These are phyloP conservation scores for Ogataea minuta DNA, from an alignment of 805 yeast genomes.

Conservation along the genomic window DNA sequence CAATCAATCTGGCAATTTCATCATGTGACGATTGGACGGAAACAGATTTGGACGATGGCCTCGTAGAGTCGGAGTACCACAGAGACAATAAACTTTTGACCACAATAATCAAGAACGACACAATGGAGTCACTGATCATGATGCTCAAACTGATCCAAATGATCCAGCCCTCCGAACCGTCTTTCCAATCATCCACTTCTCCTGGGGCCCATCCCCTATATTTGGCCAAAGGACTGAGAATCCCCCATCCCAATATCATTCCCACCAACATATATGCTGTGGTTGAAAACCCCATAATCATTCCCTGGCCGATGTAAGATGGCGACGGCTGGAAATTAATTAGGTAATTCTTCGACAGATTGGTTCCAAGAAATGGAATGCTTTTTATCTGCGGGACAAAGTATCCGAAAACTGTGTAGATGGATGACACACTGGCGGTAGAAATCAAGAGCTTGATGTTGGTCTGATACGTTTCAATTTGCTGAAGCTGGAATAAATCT, in stretches of 20 bases:
- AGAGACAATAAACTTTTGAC: slow-evolving; percentile 37
- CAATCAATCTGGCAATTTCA: slow-evolving; percentile 11
- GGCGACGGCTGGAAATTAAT: slow-evolving; percentile 97
- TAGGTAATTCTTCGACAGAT: slow-evolving; percentile 59
- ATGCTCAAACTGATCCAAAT: slow-evolving; percentile 90
- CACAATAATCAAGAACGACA: slow-evolving; percentile 68
- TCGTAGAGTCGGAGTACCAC: background rate
- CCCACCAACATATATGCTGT: slow-evolving; percentile 91
- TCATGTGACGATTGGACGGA: background rate
- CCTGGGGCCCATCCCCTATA: slow-evolving; percentile 84
- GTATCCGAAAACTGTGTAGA: slow-evolving; percentile 69
- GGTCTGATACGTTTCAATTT: slow-evolving; percentile 40
- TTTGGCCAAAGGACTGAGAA: slow-evolving; percentile 79
- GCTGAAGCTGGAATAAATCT: slow-evolving; percentile 30
- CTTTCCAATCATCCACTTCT: slow-evolving; percentile 85
- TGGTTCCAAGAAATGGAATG: slow-evolving; percentile 73
- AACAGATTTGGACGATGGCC: background rate
- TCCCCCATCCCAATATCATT: slow-evolving; percentile 86
- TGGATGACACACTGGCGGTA: slow-evolving; percentile 69
- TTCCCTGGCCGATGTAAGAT: slow-evolving; percentile 96
- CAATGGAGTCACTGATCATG: slow-evolving; percentile 89
- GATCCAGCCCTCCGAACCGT: slow-evolving; percentile 97
- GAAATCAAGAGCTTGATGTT: slow-evolving; percentile 58
- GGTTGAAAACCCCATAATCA: slow-evolving; percentile 93
- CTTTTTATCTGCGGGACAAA: slow-evolving; percentile 66